Base-by-base conservation (phyloP, 148 eudicot species). In the Arbutus unedo region DNA sequence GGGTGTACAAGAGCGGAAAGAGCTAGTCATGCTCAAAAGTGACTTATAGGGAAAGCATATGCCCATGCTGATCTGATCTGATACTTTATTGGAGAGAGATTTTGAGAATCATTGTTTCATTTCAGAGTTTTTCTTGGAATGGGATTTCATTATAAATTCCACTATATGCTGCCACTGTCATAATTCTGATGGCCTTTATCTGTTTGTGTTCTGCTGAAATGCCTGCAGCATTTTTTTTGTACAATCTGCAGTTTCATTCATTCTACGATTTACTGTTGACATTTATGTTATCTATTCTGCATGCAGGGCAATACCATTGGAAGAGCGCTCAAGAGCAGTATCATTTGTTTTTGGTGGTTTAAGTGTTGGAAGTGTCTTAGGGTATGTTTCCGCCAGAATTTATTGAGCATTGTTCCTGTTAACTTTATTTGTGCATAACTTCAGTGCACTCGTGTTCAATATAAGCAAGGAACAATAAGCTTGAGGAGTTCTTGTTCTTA, bases 261-360 rank as follows among this genome's bases (percentile, higher is more conserved):
- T 73, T 73, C 53, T n/a, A 25, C 50, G 2, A 18, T 48, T 68
- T 47, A 43, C 49, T 16, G 5, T 60, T 80, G 44, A 47, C 13
- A 13, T 72, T 72, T 48, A 25, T 74, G 43, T 60, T 49, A 44
- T 71, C 47, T 15, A 74, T 62, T 78, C 66, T 25, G 18, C 70
- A 79, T 87, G 81, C 96, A 97, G 99, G 89, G 67, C 92, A 79
- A 91, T 97, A 88, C 98, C 99, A 64, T 77, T 94, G 88, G 88
- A 91, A 88, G 99, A 97, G 89, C 95, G 99, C 15, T 97, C 99
- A 83, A 86, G 99, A 60, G 98, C 99, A 74, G 99, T 97, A 81
- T 89, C 97, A 80, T 94, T 97, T 90, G 98, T 94, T 82, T 97
- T 97, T 87, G 99, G 98, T 85, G 99, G 99, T 80, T 85, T 97